Percentiles rank a stretch among this genome's conserved stretches.
phyloP scores from a whole-genome alignment of 257 asterid species.

The Nicotiana obtusifolia region DNA sequence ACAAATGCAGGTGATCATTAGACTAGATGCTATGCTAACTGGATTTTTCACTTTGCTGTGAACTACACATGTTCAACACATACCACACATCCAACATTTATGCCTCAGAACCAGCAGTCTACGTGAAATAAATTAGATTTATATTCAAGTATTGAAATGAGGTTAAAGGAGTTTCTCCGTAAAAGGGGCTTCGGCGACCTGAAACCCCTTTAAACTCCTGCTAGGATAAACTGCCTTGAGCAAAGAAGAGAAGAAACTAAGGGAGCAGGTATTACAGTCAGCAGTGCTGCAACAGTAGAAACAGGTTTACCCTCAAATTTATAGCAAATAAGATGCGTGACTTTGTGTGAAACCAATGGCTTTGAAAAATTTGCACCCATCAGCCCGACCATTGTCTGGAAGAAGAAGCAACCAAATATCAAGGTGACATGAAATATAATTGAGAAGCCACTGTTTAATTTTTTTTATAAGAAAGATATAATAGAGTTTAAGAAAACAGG shows the following conservation, averaged over 20 bases:
- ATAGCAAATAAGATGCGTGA: conserved; percentile 96
- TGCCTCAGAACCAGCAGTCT: not conserved
- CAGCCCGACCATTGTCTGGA: conserved; percentile 77
- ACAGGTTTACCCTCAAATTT: conserved; percentile 69
- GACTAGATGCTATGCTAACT: not conserved
- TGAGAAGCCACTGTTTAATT: not conserved
- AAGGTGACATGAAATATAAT: conserved; percentile 9
- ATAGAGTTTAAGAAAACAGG: conserved; percentile 4
- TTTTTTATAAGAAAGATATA: not conserved
- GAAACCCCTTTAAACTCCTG: not conserved
- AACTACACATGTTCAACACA: not conserved
- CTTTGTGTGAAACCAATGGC: conserved; percentile 68
- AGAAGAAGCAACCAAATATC: conserved; percentile 15
- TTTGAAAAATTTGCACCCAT: conserved; percentile 91
- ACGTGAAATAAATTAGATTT: not conserved
- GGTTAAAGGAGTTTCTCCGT: not conserved
- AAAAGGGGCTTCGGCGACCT: not conserved
- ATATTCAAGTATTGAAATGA: not conserved
- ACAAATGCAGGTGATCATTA: not conserved
- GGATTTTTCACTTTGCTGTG: not conserved
- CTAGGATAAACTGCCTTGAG: not conserved
- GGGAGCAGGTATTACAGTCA: not conserved
- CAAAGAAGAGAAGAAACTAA: not conserved
- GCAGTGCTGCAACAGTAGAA: not conserved
- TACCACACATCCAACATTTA: not conserved